Percentiles rank a stretch among this genome's conserved stretches.
Evolutionary conservation across 768 basidiomycete genomes (phyloP).

Genomic region (Boletellus ananas): DNA sequence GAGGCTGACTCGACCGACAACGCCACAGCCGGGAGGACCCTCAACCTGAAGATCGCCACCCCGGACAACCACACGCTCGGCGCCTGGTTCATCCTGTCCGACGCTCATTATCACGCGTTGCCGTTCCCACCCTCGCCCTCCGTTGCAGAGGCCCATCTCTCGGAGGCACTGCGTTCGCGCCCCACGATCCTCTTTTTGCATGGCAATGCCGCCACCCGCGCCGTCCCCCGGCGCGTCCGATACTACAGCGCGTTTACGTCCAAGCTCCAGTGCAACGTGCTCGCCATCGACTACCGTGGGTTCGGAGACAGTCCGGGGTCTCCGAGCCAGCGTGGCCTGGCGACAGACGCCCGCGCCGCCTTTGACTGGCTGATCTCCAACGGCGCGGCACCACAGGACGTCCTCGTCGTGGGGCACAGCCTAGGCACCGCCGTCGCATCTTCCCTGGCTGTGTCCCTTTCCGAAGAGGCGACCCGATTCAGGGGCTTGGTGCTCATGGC

Average conservation of each 20-base stretch:
- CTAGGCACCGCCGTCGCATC: slow-evolving; percentile 80
- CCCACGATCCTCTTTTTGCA: slow-evolving; percentile 92
- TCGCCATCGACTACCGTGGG: slow-evolving; percentile 89
- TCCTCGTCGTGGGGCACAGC: slow-evolving; percentile 83
- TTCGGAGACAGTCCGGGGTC: slow-evolving; percentile 82
- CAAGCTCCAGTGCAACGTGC: slow-evolving; percentile 66
- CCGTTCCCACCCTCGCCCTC: slow-evolving; percentile 36
- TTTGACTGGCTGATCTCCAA: slow-evolving; percentile 72
- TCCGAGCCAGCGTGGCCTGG: slow-evolving; percentile 73
- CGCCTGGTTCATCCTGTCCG: slow-evolving; percentile 80
- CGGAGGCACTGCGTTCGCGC: slow-evolving; percentile 47
- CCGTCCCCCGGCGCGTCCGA: slow-evolving; percentile 59
- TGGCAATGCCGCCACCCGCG: slow-evolving; percentile 84
- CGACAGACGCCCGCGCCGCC: slow-evolving; percentile 68
- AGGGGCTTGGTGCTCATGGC: slow-evolving; percentile 49
- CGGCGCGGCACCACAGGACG: slow-evolving; percentile 53
- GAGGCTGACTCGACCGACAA: not conserved
- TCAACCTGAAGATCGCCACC: slow-evolving; percentile 67
- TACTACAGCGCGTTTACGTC: slow-evolving; percentile 65
- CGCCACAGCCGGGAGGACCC: slow-evolving; percentile 65
- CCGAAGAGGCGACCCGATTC: slow-evolving; percentile 39
- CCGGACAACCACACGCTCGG: slow-evolving; percentile 78
- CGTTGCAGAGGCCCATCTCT: slow-evolving; percentile 41
- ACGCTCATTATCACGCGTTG: slow-evolving; percentile 54
- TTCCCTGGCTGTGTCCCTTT: slow-evolving; percentile 45